A percentile compares a stretch with the other conserved stretches of the same genome.
Conservation (phyloP, 805 yeast genomes). For the Tanozyma kutaoensis region DNA sequence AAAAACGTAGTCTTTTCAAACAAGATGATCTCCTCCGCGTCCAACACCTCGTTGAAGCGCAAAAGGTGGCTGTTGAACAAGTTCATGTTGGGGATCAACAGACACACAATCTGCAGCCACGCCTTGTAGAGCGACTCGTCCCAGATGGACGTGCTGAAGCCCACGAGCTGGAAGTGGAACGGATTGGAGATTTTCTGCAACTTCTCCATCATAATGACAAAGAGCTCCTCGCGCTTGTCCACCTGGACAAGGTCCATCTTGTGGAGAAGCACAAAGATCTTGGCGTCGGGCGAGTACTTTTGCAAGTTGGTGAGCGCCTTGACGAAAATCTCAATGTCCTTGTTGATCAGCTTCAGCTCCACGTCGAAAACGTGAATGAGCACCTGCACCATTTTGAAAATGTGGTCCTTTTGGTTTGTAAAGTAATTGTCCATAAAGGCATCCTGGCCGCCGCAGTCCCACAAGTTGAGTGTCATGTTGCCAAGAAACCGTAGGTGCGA, state of each 20-base stretch:
- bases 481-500: conserved; percentile 87
- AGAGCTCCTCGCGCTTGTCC: conserved; percentile 74
- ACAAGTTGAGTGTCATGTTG: conserved; percentile 84
- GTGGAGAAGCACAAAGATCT: conserved; percentile 82
- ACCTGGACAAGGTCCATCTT: conserved; percentile 92
- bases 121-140: conserved; percentile 93
- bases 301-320: conserved; percentile 71
- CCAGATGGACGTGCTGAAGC: conserved; percentile 95
- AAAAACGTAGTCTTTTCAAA: conserved; percentile 91
- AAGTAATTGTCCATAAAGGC: conserved; percentile 91
- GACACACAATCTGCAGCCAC: conserved; percentile 93
- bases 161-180: conserved; percentile 49
- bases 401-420: conserved; percentile 79
- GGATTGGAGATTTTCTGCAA: conserved; percentile 64
- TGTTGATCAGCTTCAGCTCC: conserved; percentile 79
- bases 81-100: conserved; percentile 84
- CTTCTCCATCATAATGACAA: conserved; percentile 72
- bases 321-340: conserved; percentile 85
- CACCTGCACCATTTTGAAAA: conserved; percentile 91
- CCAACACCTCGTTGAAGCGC: conserved; percentile 57
- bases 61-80: conserved; percentile 64
- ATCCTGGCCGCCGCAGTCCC: conserved; percentile 99
- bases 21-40: conserved; percentile 80
- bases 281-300: conserved; percentile 80
- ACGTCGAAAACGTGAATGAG: conserved; percentile 94